Percentiles rank a stretch among this genome's conserved stretches.
Conservation (phyloP, 73 alveolate species). For the Paramecium caudatum region DNA sequence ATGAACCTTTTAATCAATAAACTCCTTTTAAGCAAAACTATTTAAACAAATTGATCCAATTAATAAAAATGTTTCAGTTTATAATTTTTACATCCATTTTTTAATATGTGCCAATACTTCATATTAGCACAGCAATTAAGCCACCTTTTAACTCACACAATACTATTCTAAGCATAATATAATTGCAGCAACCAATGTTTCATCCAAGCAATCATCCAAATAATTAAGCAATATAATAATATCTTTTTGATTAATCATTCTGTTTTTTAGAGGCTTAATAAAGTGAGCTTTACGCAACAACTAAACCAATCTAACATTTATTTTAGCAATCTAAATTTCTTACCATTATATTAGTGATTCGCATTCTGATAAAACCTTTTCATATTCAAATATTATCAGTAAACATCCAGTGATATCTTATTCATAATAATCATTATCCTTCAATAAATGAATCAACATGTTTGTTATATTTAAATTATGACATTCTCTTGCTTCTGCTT, state of each 20-base stretch:
- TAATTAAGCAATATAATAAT: not conserved
- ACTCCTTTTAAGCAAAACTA: not conserved
- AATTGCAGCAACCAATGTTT: slow-evolving; percentile 13
- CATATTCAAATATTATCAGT: not conserved
- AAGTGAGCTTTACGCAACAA: not conserved
- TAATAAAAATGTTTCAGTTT: not conserved
- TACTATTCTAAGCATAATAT: slow-evolving; percentile 8
- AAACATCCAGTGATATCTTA: not conserved
- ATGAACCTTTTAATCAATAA: not conserved
- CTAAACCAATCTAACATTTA: not conserved
- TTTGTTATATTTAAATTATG: slow-evolving; percentile 11
- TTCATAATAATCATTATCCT: not conserved
- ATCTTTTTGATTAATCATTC: slow-evolving; percentile 62
- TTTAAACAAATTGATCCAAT: slow-evolving; percentile 44
- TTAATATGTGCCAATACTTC: not conserved
- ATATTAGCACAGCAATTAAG: not conserved
- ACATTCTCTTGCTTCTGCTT: slow-evolving; percentile 17
- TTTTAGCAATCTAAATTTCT: not conserved
- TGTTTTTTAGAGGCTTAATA: slow-evolving; percentile 10
- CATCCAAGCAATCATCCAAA: slow-evolving; percentile 21
- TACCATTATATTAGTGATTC: slow-evolving; percentile 29
- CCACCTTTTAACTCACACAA: not conserved
- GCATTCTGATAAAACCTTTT: not conserved
- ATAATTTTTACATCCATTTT: not conserved
- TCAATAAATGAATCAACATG: not conserved